phyloP scores from a whole-genome alignment of 345 rosid genomes.

The Eucalyptus microcorys region DNA sequence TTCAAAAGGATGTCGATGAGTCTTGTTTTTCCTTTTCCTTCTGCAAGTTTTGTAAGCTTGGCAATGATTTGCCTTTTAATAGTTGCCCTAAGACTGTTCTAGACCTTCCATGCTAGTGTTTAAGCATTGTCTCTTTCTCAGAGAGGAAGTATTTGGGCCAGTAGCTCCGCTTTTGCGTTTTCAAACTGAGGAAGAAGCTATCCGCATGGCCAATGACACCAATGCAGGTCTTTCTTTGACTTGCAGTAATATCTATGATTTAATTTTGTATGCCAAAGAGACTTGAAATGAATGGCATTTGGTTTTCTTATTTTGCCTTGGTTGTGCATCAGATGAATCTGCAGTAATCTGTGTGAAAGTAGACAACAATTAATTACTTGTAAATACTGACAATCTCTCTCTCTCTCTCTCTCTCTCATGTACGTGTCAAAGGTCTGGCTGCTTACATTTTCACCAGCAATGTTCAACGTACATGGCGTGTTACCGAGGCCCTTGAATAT shows the following conservation, averaged over 20 bases:
- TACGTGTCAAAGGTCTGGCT: slow-evolving; percentile 53
- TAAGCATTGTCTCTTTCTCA: slow-evolving; percentile 2
- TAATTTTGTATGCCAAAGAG: not conserved
- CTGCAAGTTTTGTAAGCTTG: not conserved
- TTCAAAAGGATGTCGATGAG: not conserved
- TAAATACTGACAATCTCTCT: not conserved
- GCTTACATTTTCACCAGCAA: slow-evolving; percentile 87
- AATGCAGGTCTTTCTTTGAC: slow-evolving; percentile 44
- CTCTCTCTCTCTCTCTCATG: not conserved
- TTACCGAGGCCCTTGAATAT: slow-evolving; percentile 87
- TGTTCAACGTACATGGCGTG: slow-evolving; percentile 83
- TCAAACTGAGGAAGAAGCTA: slow-evolving; percentile 89
- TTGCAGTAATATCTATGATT: not conserved
- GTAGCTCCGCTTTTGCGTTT: slow-evolving; percentile 82
- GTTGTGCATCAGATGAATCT: not conserved
- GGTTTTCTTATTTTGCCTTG: not conserved
- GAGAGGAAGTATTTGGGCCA: slow-evolving; percentile 97
- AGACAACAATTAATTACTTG: not conserved
- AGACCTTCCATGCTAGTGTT: not conserved
- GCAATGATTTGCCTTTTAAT: not conserved
- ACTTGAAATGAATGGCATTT: not conserved
- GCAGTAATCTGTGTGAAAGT: not conserved
- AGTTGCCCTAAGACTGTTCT: not conserved
- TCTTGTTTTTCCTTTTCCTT: not conserved
- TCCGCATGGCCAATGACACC: slow-evolving; percentile 71